A percentile compares a stretch with the other conserved stretches of the same genome.
These are phyloP conservation scores for Decorospora gaudefroyi DNA, from an alignment of 2,329 filamentous ascomycete genomes.

Conservation along the genomic window DNA sequence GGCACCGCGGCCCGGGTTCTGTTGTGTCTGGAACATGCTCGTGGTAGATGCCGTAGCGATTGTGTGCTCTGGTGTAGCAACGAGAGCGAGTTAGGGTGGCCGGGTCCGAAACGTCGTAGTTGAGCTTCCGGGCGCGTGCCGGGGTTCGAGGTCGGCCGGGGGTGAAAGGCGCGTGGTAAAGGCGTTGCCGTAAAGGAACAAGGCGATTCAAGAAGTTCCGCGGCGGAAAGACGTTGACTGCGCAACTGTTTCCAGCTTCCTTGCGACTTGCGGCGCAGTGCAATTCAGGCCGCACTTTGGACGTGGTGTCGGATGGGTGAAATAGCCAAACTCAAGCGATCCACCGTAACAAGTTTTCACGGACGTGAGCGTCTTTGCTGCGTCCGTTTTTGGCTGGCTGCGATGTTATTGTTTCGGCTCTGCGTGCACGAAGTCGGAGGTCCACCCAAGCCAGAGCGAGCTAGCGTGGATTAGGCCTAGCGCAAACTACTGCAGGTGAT, in stretches of 20 bases:
- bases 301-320: slow-evolving; percentile 28
- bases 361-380: too few species aligned
- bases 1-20: slow-evolving; percentile 55
- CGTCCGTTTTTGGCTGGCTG: too few species aligned
- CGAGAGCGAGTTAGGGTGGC: slow-evolving; percentile 17
- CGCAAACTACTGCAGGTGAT: too few species aligned
- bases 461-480: slow-evolving; percentile 14
- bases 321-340: too few species aligned
- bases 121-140: background rate
- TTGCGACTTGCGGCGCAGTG: slow-evolving; percentile 15
- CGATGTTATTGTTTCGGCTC: slow-evolving; percentile 15
- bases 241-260: slow-evolving; percentile 10
- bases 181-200: background rate
- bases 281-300: slow-evolving; percentile 21
- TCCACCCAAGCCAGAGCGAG: slow-evolving; percentile 21
- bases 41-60: slow-evolving; percentile 58
- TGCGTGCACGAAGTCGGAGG: slow-evolving; percentile 25
- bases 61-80: slow-evolving; percentile 56
- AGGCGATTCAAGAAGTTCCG: too few species aligned
- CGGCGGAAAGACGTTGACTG: background rate
- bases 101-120: background rate
- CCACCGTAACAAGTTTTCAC: too few species aligned
- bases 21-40: slow-evolving; percentile 56
- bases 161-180: slow-evolving; percentile 4
- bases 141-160: background rate